Evolutionary conservation across 345 rosid species (phyloP), one percentile per base, ranked within the genome.

Genomic region (Salix udensis): DNA sequence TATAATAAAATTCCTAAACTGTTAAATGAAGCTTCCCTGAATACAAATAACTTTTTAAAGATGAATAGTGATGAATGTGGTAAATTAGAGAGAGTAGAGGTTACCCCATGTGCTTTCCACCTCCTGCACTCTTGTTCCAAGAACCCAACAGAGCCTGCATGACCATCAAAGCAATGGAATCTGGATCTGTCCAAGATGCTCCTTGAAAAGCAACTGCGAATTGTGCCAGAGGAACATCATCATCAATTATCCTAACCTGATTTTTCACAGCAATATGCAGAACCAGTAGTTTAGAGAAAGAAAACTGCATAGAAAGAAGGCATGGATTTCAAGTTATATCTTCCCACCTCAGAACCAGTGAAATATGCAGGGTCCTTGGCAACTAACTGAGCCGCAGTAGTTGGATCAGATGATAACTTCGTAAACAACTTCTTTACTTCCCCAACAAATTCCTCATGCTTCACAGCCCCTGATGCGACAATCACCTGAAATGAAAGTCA

Each of bases 51-150:
- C 12, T 39, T 6, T 66, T 13, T 24, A 21, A 21, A 21, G 48
- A 40, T 36, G 52, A 23, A 9, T 14, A 1, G 36, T 4, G 30
- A n/a, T 16, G 18, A 21, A 61, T 9, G 23, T 6, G 62, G 55
- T 10, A 39, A 21, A 21, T 21, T 12, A 48, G 26, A 16, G 24
- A 28, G 21, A 66, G 2, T 18, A 37, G 79, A 77, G 77, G 91
- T 87, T 79, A 96, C 99, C 99, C 99, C 97, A 91, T 90, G 87
- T 96, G 99, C 82, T 94, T 96, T 82, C 99, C 99, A 61, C 97
- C 97, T 62, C 92, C 93, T 39, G 90, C 87, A 79, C 61, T 87
- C 81, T 92, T 94, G 84, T 86, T 94, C 97, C 97, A 94, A 30
- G 99, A 94, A 77, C 99, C 99, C 82, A 96, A 81, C 97, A 96